Evolutionary conservation across 1,139 yeast species (phyloP), one percentile per base, ranked within the genome.

Genomic region (Yamadazyma jaroonii): DNA sequence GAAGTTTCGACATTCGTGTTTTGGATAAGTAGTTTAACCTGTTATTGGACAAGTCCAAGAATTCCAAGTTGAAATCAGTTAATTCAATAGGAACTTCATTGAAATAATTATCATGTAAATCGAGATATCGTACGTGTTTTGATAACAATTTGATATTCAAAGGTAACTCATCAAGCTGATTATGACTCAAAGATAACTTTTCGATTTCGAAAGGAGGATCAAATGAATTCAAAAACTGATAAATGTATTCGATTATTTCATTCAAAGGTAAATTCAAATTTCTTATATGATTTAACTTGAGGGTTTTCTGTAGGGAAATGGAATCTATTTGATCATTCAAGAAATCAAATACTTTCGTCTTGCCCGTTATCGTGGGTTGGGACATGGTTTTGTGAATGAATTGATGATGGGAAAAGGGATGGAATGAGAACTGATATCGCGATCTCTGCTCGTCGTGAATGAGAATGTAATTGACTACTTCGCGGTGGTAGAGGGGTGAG

Each of bases 31-130:
- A 53, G 24, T 49, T 44, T 41, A 83, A 57, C 33, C 59, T 62
- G 53, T 86, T 86, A 31, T 71, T 64, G 24, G 90, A 81, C 22
- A 86, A 59, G 56, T 87, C 95, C 35, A 86, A 61, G 36, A 81
- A 80, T 49, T 84, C 90, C 40, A 86, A 62, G 7, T 60, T 63
- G 13, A 50, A 41, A 38, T 59, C 72, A 52, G 45, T 64, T 43
- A 60, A 48, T 32, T 70, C 67, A 2, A 52, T 46, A 0, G 94
- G 89, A 36, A 86, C 71, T 35, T 62, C 68, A 3, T 65, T 46
- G 30, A 86, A 66, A 33, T 61, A 56, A 54, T 86, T 86, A 45
- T 72, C 69, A 49, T 84, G 84, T 33, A 86, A 62, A 54, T 86
- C 92, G 42, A 86, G 61, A 48, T 81, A 84, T 37, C 77, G 66